A percentile compares a stretch with the other conserved stretches of the same genome.
Conservation (phyloP, 768 basidiomycete species). For the Xerocomellus amylosporus region DNA sequence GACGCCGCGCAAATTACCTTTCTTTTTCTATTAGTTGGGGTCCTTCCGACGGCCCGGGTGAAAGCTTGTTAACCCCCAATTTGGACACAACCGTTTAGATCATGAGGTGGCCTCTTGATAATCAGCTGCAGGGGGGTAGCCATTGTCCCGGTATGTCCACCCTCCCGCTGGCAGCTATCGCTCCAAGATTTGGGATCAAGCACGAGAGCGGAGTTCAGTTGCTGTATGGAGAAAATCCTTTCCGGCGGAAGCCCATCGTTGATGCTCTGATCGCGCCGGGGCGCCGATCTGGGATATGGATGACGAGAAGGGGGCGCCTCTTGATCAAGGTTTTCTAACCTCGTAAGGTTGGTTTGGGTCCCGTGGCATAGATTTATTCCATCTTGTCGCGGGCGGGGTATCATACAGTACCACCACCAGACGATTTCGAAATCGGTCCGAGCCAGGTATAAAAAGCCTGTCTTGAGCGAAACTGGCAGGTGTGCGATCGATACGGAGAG, state of each 20-base stretch:
- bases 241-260: not conserved
- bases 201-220: not conserved
- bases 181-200: not conserved
- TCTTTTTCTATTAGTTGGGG: too few species aligned
- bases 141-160: not conserved
- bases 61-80: constrained; percentile 10
- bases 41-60: not conserved
- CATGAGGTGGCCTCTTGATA: not conserved
- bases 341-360: not conserved
- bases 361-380: not conserved
- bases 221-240: constrained; percentile 1
- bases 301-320: too few species aligned
- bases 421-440: not conserved
- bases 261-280: not conserved
- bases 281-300: not conserved
- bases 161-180: not conserved
- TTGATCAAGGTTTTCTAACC: not conserved
- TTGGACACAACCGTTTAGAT: constrained; percentile 6
- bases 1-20: not conserved
- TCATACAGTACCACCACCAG: not conserved
- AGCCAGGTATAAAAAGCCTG: not conserved
- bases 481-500: constrained; percentile 1
- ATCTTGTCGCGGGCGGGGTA: not conserved
- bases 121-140: not conserved
- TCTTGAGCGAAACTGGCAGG: not conserved